Conservation (phyloP, 2,329 filamentous ascomycete species). For the Venturia oleaginea region DNA sequence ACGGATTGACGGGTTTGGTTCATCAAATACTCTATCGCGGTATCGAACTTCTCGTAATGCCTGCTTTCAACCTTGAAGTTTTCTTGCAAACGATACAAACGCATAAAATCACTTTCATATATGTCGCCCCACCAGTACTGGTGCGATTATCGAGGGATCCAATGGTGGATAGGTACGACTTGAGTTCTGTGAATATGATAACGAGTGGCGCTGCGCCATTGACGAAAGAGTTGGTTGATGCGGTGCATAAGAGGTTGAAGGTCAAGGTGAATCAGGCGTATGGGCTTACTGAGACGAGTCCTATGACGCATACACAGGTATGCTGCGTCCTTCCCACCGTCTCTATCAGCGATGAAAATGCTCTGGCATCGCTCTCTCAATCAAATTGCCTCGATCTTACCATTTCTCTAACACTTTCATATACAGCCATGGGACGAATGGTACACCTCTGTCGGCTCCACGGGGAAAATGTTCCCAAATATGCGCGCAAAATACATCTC, state of each 20-base stretch:
- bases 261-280: conserved; percentile 88
- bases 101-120: conserved; percentile 65
- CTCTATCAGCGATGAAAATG: conserved; percentile 19
- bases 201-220: conserved; percentile 82
- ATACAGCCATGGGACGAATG: conserved; percentile 48
- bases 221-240: conserved; percentile 68
- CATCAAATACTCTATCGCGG: conserved; percentile 61
- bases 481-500: conserved; percentile 72
- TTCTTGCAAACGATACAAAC: conserved; percentile 71
- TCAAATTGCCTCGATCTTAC: not conserved
- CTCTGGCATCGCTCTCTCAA: no score
- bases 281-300: conserved; percentile 78
- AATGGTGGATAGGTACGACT: conserved; percentile 67
- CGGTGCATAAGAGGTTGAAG: conserved; percentile 63
- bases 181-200: conserved; percentile 73
- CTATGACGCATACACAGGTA: conserved; percentile 53
- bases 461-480: conserved; percentile 69
- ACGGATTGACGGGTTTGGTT: conserved; percentile 56
- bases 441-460: conserved; percentile 65
- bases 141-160: conserved; percentile 74
- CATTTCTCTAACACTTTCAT: not conserved
- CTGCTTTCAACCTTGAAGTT: conserved; percentile 71
- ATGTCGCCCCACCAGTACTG: conserved; percentile 77
- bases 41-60: conserved; percentile 59
- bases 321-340: conserved; percentile 31